phyloP scores from a whole-genome alignment of 768 basidiomycete species.

The Crassisporium funariophilum region DNA sequence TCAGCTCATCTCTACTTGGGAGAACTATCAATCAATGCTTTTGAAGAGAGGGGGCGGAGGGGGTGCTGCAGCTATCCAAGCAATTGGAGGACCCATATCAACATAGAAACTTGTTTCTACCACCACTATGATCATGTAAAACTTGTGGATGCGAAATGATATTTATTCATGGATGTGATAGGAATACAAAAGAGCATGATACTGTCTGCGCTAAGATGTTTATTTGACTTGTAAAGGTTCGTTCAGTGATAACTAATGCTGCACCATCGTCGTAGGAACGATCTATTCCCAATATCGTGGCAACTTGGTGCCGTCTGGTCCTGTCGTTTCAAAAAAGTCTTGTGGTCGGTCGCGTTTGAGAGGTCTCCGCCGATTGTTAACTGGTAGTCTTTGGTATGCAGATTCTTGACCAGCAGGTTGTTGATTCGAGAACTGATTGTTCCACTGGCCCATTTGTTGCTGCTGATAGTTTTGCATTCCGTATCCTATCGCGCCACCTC shows the following conservation, averaged over 20 bases:
- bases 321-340: conserved; percentile 79
- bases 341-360: conserved; percentile 82
- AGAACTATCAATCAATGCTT: conserved; percentile 75
- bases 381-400: conserved; percentile 82
- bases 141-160: conserved; percentile 1
- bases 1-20: conserved; percentile 79
- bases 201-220: conserved; percentile 7
- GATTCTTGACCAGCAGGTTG: conserved; percentile 74
- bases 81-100: background rate
- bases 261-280: no score
- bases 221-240: conserved; percentile 1
- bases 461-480: conserved; percentile 34
- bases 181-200: conserved; percentile 14
- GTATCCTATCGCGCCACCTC: conserved; percentile 40
- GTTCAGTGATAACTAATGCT: conserved; percentile 1
- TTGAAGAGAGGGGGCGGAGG: conserved; percentile 48
- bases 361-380: conserved; percentile 78
- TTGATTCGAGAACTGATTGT: conserved; percentile 58
- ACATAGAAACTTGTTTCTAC: background rate
- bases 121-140: background rate
- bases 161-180: conserved; percentile 19
- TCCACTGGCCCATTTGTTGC: conserved; percentile 39
- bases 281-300: conserved; percentile 77
- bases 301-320: conserved; percentile 63
- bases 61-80: conserved; percentile 8